phyloP scores from a whole-genome alignment of 768 basidiomycete genomes.

The Panus rudis region DNA sequence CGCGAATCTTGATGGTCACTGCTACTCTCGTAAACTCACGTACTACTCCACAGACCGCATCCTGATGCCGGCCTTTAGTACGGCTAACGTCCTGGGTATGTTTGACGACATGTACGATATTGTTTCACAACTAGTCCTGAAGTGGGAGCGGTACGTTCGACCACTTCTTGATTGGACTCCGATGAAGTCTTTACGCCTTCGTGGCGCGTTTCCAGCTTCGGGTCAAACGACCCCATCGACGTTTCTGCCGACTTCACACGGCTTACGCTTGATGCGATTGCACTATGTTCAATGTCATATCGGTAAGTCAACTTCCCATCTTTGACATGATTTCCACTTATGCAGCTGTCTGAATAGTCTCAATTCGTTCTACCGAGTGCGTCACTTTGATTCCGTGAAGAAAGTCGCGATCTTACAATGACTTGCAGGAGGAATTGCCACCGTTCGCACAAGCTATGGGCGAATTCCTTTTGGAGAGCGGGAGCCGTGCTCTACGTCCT shows the following conservation, averaged over 20 bases:
- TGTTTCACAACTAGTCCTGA: slow-evolving; percentile 33
- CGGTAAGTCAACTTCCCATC: too few relatives aligned
- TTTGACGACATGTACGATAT: slow-evolving; percentile 43
- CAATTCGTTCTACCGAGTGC: slow-evolving; percentile 39
- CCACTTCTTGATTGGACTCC: not conserved
- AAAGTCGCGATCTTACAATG: too few relatives aligned
- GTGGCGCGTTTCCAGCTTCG: slow-evolving; percentile 29
- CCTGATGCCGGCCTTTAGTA: slow-evolving; percentile 37
- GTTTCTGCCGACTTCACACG: slow-evolving; percentile 41
- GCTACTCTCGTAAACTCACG: slow-evolving; percentile 9
- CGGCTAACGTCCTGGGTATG: slow-evolving; percentile 36
- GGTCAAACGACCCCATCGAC: slow-evolving; percentile 33
- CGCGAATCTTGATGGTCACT: not conserved
- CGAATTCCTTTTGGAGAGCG: slow-evolving; percentile 35
- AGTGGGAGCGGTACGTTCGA: slow-evolving; percentile 33
- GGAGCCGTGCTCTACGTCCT: slow-evolving; percentile 27
- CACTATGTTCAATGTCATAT: slow-evolving; percentile 37
- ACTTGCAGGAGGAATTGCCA: slow-evolving; percentile 25
- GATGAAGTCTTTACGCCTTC: not conserved
- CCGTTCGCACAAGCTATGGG: slow-evolving; percentile 35
- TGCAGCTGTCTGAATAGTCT: slow-evolving; percentile 23
- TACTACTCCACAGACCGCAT: slow-evolving; percentile 34
- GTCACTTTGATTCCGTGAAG: too few relatives aligned
- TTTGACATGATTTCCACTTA: too few relatives aligned
- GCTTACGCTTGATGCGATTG: slow-evolving; percentile 40